Evolutionary conservation across 2,329 filamentous ascomycete species (phyloP).

Genomic region (Dothideomycetes sp.): DNA sequence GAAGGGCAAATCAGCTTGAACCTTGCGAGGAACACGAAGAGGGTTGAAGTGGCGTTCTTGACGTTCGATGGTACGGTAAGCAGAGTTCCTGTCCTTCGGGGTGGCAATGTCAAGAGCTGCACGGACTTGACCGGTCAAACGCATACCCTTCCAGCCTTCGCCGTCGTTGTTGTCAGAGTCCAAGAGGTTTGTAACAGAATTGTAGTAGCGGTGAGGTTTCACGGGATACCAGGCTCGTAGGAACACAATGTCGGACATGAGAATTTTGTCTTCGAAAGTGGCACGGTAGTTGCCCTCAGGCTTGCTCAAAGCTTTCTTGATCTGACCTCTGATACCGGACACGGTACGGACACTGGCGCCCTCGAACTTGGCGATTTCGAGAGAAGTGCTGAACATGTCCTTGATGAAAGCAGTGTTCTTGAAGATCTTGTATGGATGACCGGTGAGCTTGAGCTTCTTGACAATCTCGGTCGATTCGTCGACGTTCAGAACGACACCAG

Average conservation of each 20-base stretch:
- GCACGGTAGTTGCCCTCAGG: slow-evolving; percentile 94
- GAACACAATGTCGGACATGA: slow-evolving; percentile 95
- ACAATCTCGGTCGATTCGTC: slow-evolving; percentile 96
- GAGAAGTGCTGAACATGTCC: slow-evolving; percentile 88
- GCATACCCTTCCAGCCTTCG: slow-evolving; percentile 74
- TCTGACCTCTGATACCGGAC: slow-evolving; percentile 88
- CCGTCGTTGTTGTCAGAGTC: slow-evolving; percentile 39
- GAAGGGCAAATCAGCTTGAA: slow-evolving; percentile 80
- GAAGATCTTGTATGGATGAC: slow-evolving; percentile 92
- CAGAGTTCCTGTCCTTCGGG: slow-evolving; percentile 72
- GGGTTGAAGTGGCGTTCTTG: slow-evolving; percentile 46
- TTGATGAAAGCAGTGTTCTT: slow-evolving; percentile 99
- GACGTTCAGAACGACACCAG: slow-evolving; percentile 84
- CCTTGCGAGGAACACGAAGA: slow-evolving; percentile 64
- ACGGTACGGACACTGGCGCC: slow-evolving; percentile 93
- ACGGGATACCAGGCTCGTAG: slow-evolving; percentile 94
- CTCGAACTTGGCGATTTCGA: slow-evolving; percentile 98
- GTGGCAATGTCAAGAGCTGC: slow-evolving; percentile 65
- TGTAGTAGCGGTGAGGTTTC: slow-evolving; percentile 92
- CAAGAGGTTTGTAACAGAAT: slow-evolving; percentile 86
- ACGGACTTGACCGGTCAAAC: slow-evolving; percentile 84
- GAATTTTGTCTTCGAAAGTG: slow-evolving; percentile 96
- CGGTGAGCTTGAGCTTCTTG: slow-evolving; percentile 97
- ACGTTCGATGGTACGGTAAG: slow-evolving; percentile 60
- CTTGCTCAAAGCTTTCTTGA: slow-evolving; percentile 88